A percentile compares a stretch with the other conserved stretches of the same genome.
phyloP scores from a whole-genome alignment of 352 stramenopile species.

The Globisporangium splendens region DNA sequence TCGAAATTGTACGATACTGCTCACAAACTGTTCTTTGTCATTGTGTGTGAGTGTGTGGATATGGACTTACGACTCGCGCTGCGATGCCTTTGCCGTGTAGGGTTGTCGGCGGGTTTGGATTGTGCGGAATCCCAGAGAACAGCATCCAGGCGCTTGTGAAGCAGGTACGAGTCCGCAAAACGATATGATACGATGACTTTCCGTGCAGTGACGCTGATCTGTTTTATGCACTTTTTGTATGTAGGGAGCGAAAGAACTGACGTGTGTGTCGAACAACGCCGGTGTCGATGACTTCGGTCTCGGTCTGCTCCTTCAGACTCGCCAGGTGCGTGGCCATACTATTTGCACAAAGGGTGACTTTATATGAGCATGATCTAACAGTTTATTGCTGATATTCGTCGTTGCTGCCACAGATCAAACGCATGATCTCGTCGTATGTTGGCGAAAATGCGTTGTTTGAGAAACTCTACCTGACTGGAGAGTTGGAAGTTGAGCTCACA shows the following conservation, averaged over 20 bases:
- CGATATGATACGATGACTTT: too few species aligned
- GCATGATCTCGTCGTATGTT: slow-evolving; percentile 96
- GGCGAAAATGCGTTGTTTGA: slow-evolving; percentile 96
- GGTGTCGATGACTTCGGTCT: slow-evolving; percentile 94
- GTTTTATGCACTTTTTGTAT: neutral
- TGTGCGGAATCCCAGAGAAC: slow-evolving; percentile 92
- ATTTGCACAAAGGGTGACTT: neutral
- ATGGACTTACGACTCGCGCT: neutral
- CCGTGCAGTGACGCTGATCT: neutral
- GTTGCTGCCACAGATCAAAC: slow-evolving; percentile 78
- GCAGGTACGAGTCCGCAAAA: slow-evolving; percentile 26
- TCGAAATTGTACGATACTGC: slow-evolving; percentile 58
- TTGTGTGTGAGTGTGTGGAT: neutral
- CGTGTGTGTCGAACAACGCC: slow-evolving; percentile 91
- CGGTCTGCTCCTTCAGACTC: slow-evolving; percentile 90
- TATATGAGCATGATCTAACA: neutral
- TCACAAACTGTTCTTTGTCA: neutral
- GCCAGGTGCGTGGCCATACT: slow-evolving; percentile 49
- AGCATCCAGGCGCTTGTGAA: slow-evolving; percentile 83
- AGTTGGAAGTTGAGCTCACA: slow-evolving; percentile 96
- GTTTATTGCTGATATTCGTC: neutral
- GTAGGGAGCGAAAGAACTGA: slow-evolving; percentile 82
- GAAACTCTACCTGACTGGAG: slow-evolving; percentile 88
- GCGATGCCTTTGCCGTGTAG: slow-evolving; percentile 16
- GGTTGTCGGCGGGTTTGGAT: slow-evolving; percentile 87